Evolutionary conservation across 495 filamentous ascomycete species (phyloP).

Genomic region (Podospora conica): DNA sequence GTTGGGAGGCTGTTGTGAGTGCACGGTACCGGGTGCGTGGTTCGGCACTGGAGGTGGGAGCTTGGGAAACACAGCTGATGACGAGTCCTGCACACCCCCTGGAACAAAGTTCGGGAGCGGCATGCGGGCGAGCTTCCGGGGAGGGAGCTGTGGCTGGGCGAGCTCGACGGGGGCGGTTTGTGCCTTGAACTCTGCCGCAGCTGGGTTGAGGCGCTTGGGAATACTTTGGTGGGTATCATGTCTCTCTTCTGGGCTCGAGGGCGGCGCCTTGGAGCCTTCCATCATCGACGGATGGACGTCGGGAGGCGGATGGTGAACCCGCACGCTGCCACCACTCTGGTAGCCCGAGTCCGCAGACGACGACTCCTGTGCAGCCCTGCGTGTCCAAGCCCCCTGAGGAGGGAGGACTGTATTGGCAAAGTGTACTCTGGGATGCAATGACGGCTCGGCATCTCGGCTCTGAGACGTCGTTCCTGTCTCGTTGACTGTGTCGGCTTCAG

Average conservation of each 20-base stretch:
- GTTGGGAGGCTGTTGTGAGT: neutral
- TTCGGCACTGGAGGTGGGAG: neutral
- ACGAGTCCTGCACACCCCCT: neutral
- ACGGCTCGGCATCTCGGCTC: neutral
- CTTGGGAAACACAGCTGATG: neutral
- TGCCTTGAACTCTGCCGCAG: conserved; percentile 27
- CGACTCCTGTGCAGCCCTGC: neutral
- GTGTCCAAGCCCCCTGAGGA: neutral
- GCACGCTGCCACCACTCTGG: neutral
- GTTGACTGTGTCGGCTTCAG: neutral
- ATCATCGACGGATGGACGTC: neutral
- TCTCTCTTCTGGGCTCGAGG: neutral
- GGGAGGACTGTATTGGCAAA: neutral
- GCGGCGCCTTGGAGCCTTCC: neutral
- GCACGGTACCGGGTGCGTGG: neutral
- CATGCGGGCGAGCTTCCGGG: neutral
- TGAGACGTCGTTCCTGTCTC: neutral
- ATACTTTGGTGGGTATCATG: neutral
- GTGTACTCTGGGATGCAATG: neutral
- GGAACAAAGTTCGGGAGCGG: neutral
- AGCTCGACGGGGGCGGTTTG: neutral
- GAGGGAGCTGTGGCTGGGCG: neutral
- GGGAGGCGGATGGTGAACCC: neutral
- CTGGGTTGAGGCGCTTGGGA: conserved; percentile 21
- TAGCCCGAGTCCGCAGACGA: conserved; percentile 22